Evolutionary conservation across 2,329 filamentous ascomycete genomes (phyloP), one percentile per base, ranked within the genome.

Genomic region (Graphium sp.): DNA sequence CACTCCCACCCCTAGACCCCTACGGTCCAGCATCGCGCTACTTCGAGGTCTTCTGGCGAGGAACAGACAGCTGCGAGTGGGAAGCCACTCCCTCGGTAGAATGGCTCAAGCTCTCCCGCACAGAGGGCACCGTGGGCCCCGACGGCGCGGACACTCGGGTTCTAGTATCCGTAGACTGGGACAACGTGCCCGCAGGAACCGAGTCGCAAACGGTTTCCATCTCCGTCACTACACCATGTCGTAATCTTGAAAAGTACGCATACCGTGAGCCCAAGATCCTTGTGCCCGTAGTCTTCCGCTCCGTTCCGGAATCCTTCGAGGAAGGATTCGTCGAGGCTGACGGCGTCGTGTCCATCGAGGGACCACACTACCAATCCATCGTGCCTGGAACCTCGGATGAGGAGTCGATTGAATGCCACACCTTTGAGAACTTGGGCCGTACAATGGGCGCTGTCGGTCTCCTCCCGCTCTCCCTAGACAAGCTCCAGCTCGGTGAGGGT

Each of bases 11-110:
- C 0, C 54, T 78, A 32, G 69, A 68, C 34, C 65, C 60, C 0
- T 76, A 73, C 32, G 67, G 69, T 2, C 56, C 61, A 0, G 40
- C 45, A 2, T 57, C 52, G 0, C 58, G 71, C 22, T 77, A 65
- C 56, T 66, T 78, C 30, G 74, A 78, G 14, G 52, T 79, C 17
- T 79, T 68, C 39, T 62, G 60, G 6, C 60, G 69, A 4, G 72
- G 73, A 10, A 61, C 58, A 1, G 47, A 54, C 3, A 48, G 53
- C 6, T 67, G 70, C 34, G 45, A 56, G 26, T 74, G 67, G 58
- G 53, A 46, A 5, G 56, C 66, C n/a, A 49, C 55, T 1, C 47
- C 59, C 2, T 50, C 52, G 25, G 45, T 56, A 9, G 38, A 57
- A 2, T 75, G 65, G 51, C 46, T 77, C 4, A 52, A 52, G 26